These are phyloP conservation scores for Juglanconis juglandina DNA, from an alignment of 2,329 filamentous ascomycete species.

Conservation along the genomic window DNA sequence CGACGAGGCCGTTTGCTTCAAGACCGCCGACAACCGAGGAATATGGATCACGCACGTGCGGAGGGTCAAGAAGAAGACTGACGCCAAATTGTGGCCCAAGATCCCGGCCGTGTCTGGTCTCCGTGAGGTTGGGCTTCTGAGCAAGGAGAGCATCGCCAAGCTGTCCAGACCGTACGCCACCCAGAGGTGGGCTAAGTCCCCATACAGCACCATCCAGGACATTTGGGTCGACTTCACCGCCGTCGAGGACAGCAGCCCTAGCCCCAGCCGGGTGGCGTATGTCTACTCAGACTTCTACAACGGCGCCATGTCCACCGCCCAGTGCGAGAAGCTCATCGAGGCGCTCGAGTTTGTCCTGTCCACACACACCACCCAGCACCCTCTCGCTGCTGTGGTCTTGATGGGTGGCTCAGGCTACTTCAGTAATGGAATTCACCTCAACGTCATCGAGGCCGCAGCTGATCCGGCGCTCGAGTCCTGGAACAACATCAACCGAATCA, in stretches of 20 bases:
- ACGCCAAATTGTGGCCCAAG: conserved; percentile 39
- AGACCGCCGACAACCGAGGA: conserved; percentile 35
- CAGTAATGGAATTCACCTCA: conserved; percentile 41
- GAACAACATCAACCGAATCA: conserved; percentile 42
- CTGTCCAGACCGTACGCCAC: conserved; percentile 15
- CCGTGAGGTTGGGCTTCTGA: conserved; percentile 30
- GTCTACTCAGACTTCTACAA: conserved; percentile 43
- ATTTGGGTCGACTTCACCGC: conserved; percentile 35
- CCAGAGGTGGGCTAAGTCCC: conserved; percentile 28
- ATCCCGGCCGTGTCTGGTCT: conserved; percentile 35
- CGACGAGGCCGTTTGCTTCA: conserved; percentile 34
- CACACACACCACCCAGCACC: conserved; percentile 25
- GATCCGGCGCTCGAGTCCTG: conserved; percentile 38
- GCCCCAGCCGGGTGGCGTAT: conserved; percentile 29
- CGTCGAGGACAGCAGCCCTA: conserved; percentile 19
- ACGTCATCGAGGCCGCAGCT: conserved; percentile 38
- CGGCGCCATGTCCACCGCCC: conserved; percentile 38
- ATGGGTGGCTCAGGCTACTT: conserved; percentile 40
- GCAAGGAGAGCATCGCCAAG: conserved; percentile 19
- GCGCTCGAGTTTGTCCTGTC: conserved; percentile 34
- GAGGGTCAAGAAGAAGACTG: conserved; percentile 34
- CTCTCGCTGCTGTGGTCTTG: conserved; percentile 34
- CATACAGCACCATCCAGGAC: conserved; percentile 34
- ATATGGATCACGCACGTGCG: conserved; percentile 40
- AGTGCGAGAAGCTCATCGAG: conserved; percentile 34